Evolutionary conservation across 176 grass and related monocot genomes (phyloP), one percentile per base, ranked within the genome.

Genomic region (Guadua angustifolia): DNA sequence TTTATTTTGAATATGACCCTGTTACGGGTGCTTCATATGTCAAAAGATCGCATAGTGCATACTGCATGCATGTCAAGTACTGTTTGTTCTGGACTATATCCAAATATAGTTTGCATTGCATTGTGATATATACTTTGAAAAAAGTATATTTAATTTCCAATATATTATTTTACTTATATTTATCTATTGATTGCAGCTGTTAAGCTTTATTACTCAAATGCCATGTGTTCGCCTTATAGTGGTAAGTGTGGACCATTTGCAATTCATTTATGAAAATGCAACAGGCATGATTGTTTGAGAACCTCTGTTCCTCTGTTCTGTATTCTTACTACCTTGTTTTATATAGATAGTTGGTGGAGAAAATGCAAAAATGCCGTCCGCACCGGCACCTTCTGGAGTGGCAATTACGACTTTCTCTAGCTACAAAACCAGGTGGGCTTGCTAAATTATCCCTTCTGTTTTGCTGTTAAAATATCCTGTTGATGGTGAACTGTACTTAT

Each of bases 201-300:
- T 98, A 73, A 92, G 88, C 70, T 98, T 98, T 74, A 67, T 93
- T 85, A 59, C 87, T 77, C 89, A 98, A 85, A 91, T 95, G 82
- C 86, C 83, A 43, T 92, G 79, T 75, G 89, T 98, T 52, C 91
- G 81, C 17, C 89, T 98, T 71, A 92, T 98, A 79, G 93, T 95
- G 93, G 93, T 98, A 94, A 86, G 83, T 80, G 5, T 38, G 43
- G 8, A 82, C 69, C 60, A 21, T 75, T 72, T 45, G 52, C 24
- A 63, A 16, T 73, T 69, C 42, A 24, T 25, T 15, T 58, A 51
- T 76, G 24, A 9, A 16, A 68, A 65, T 18, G 36, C 53, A 35
- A 12, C 57, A 56, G 3, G 50, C 47, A 80, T 49, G 21, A 21
- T 76, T 57, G 22, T 52, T 72, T 33, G 51, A 71, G 33, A 64